Conservation (phyloP, 805 yeast species). For the Ogataea henricii region DNA sequence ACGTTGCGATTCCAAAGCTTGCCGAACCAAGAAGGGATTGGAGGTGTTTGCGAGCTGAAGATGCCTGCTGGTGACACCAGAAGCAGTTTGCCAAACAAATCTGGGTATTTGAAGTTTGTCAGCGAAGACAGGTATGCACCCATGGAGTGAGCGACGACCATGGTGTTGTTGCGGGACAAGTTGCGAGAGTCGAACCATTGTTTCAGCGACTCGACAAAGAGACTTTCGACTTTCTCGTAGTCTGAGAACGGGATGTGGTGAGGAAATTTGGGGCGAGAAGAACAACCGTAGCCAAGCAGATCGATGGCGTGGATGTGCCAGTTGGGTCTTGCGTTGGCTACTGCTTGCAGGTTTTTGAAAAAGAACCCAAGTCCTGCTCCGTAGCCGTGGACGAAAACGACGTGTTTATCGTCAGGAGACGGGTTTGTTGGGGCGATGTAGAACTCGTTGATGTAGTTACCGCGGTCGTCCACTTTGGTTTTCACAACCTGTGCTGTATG, state of each 20-base stretch:
- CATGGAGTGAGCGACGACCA: slow-evolving; percentile 83
- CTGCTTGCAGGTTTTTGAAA: slow-evolving; percentile 60
- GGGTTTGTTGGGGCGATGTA: slow-evolving; percentile 46
- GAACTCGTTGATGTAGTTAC: slow-evolving; percentile 73
- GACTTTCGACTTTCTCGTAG: slow-evolving; percentile 53
- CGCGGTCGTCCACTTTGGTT: slow-evolving; percentile 51
- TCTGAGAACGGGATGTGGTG: slow-evolving; percentile 38
- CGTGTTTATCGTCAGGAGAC: slow-evolving; percentile 38
- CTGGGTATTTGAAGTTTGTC: slow-evolving; percentile 63
- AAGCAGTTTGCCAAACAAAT: slow-evolving; percentile 64
- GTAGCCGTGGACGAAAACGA: slow-evolving; percentile 87
- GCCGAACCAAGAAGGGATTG: slow-evolving; percentile 75
- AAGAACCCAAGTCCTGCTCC: slow-evolving; percentile 90
- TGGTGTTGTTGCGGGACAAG: slow-evolving; percentile 42
- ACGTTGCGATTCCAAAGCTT: slow-evolving; percentile 76
- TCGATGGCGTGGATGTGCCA: slow-evolving; percentile 88
- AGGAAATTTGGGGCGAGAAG: slow-evolving; percentile 75
- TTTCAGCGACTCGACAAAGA: slow-evolving; percentile 66
- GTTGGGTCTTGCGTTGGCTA: slow-evolving; percentile 36
- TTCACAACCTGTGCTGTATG: slow-evolving; percentile 50
- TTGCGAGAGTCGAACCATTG: slow-evolving; percentile 57
- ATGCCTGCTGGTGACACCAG: slow-evolving; percentile 92
- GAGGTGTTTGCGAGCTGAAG: slow-evolving; percentile 46
- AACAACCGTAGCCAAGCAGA: slow-evolving; percentile 86
- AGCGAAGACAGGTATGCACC: slow-evolving; percentile 83